phyloP scores from a whole-genome alignment of 148 eudicot species.

The Arbutus unedo region DNA sequence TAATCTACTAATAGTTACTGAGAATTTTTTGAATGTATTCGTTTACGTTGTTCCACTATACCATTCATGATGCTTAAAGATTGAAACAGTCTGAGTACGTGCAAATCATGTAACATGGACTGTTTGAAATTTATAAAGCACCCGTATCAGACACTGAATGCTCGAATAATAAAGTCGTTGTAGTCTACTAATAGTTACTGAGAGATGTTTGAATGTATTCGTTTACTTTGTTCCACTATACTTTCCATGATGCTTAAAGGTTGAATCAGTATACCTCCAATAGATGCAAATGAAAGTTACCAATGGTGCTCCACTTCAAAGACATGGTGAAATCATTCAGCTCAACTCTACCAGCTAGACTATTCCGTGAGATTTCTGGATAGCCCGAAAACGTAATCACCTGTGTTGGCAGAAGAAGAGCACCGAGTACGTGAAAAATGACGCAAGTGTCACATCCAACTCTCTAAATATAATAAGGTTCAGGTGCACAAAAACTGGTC shows the following conservation, averaged over 20 bases:
- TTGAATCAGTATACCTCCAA: conserved; percentile 48
- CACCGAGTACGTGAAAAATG: neutral
- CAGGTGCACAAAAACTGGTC: too few relatives aligned
- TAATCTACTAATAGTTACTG: neutral
- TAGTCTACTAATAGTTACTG: neutral
- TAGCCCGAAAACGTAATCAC: conserved; percentile 53
- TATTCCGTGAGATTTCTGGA: conserved; percentile 60
- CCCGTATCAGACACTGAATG: neutral
- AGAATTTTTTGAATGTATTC: too few relatives aligned
- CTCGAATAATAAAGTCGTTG: neutral
- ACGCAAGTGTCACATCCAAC: neutral
- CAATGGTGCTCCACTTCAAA: conserved; percentile 80
- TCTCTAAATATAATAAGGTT: neutral
- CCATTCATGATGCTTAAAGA: neutral
- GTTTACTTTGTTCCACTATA: neutral
- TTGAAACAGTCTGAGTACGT: neutral
- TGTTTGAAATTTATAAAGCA: neutral
- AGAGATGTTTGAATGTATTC: neutral
- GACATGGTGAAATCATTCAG: conserved; percentile 54
- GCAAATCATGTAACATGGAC: too few relatives aligned
- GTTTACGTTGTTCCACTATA: neutral
- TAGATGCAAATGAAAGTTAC: conserved; percentile 47
- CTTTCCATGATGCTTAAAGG: neutral
- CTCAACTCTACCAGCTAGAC: conserved; percentile 51
- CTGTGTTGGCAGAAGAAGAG: conserved; percentile 36